A percentile compares a stretch with the other conserved stretches of the same genome.
phyloP scores from a whole-genome alignment of 306 rosid species.

The Ormosia semicastrata region DNA sequence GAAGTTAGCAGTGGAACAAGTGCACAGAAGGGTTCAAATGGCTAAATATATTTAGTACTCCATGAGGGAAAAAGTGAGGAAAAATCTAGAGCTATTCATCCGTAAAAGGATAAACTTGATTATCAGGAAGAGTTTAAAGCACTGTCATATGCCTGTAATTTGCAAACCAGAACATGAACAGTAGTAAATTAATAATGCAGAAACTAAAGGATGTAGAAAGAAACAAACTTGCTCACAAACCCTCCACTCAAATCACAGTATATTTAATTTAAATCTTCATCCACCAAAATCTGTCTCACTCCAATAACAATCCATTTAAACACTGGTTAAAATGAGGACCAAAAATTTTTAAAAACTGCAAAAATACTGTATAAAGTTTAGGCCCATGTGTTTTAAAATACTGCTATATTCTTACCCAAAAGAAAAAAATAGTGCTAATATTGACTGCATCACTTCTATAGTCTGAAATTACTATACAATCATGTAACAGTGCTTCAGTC shows the following conservation, averaged over 20 bases:
- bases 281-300: constrained; percentile 2
- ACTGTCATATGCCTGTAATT: constrained; percentile 11
- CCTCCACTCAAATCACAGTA: background rate
- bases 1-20: constrained; percentile 2
- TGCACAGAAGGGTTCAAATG: constrained; percentile 1
- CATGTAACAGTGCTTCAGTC: background rate
- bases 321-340: background rate
- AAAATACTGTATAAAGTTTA: background rate
- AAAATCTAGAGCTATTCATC: background rate
- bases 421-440: background rate
- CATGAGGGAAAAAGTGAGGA: background rate
- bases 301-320: constrained; percentile 11
- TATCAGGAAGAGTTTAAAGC: background rate
- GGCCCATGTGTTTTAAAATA: background rate
- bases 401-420: background rate
- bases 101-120: background rate
- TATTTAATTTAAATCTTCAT: background rate
- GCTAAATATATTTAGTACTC: constrained; percentile 2
- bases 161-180: constrained; percentile 9
- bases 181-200: background rate
- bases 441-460: background rate
- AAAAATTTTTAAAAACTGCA: background rate
- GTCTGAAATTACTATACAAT: background rate
- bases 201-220: constrained; percentile 2
- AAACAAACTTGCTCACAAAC: constrained; percentile 6